Base-by-base conservation (phyloP, 768 basidiomycete species). In the Scleroderma citrinum region DNA sequence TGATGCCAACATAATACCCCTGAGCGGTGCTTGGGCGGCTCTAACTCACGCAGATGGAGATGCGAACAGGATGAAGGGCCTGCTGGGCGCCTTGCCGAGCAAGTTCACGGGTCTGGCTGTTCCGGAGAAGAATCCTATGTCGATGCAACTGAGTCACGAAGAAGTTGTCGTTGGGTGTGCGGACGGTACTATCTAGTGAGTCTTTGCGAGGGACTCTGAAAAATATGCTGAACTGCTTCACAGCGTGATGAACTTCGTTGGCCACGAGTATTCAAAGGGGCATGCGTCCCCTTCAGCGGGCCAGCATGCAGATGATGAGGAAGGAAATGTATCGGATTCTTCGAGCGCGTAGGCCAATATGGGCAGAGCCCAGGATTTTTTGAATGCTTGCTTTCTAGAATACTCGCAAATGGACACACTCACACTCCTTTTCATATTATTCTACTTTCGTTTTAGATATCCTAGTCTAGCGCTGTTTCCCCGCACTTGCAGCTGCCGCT, bases 51-150 rank as follows among this genome's bases (percentile, higher is more conserved):
- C 59, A n/a, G 65, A 67, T 23, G 53, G 56, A 14, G 52, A 60
- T n/a, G 53, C 67, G n/a, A 64, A 65, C 3, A 65, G 61, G 5
- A 68, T 79, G 12, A 80, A 77, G 56, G 88, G 87, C 6, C 58
- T 90, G 0, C 65, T 78, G 36, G 83, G 88, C 0, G 56, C 69
- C 16, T 61, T 88, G 12, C 89, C 88, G 2, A 58, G 59, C 30
- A 88, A 85, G 61, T 92, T 91, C 57, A 62, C 73, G 17, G 90
- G 90, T 2, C 74, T 95, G 37, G 86, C 89, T 26, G 87, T 81
- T 20, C 90, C 92, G 2, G 92, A 87, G 67, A 90, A 92, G 77
- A 92, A 94, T 58, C 92, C 92, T 7, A 92, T 92, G 92, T 87
- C 87, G 53, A 87, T 95, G 83, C 89, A 90, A 55, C 65, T 94